These are phyloP conservation scores for Platanthera zijinensis DNA, from an alignment of 106 monocot species.

Conservation along the genomic window DNA sequence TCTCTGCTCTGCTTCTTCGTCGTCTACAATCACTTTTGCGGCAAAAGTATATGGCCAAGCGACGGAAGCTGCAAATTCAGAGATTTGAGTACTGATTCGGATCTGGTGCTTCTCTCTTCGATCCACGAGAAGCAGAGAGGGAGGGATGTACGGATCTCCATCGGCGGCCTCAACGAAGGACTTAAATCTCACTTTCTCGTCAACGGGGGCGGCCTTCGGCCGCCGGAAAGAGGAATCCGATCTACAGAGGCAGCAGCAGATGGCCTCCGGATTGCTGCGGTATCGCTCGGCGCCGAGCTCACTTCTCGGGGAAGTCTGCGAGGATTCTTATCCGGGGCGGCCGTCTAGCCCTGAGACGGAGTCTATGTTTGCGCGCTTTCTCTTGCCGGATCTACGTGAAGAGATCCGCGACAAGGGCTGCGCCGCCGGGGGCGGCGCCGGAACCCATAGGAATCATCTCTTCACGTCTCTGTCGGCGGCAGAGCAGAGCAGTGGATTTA, in stretches of 20 bases:
- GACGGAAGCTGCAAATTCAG: background rate
- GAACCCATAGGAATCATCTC: slow-evolving; percentile 1
- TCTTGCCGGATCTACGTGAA: slow-evolving; percentile 42
- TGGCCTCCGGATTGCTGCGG: slow-evolving; percentile 61
- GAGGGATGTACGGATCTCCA: slow-evolving; percentile 59
- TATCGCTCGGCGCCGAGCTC: slow-evolving; percentile 86
- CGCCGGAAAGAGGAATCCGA: slow-evolving; percentile 38
- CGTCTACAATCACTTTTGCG: background rate
- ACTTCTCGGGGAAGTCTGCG: slow-evolving; percentile 62
- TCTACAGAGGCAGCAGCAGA: slow-evolving; percentile 39
- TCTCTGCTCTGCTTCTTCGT: background rate
- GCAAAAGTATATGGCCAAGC: background rate
- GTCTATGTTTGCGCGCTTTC: slow-evolving; percentile 63
- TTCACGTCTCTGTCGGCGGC: slow-evolving; percentile 8
- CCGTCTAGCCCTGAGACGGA: slow-evolving; percentile 60
- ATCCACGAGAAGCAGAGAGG: background rate
- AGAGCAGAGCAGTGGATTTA: slow-evolving; percentile 13
- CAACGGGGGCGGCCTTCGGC: slow-evolving; percentile 16
- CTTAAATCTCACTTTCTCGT: slow-evolving; percentile 41
- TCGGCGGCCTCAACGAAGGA: slow-evolving; percentile 28
- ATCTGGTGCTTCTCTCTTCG: background rate
- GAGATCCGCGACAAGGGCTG: slow-evolving; percentile 21
- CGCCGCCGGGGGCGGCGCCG: slow-evolving; percentile 10
- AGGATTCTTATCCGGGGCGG: slow-evolving; percentile 51
- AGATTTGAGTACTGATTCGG: background rate